A percentile compares a stretch with the other conserved stretches of the same genome.
Conservation (phyloP, 2,329 filamentous ascomycete species). For the Aspergillus candidus region DNA sequence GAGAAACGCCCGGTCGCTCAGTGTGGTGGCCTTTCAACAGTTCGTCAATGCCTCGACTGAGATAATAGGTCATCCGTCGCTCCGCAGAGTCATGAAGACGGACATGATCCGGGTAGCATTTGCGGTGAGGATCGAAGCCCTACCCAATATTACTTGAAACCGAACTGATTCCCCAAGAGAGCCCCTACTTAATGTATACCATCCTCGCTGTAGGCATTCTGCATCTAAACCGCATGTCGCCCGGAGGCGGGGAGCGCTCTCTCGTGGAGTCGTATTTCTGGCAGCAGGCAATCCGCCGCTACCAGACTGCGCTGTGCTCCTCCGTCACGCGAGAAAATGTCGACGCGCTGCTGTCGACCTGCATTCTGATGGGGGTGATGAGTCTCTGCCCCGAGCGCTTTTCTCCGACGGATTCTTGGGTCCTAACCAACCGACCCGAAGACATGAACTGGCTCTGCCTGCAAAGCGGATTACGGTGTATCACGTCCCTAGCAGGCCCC, state of each 20-base stretch:
- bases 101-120: conserved; percentile 24
- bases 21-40: conserved; percentile 16
- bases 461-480: conserved; percentile 22
- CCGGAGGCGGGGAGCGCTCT: conserved; percentile 10
- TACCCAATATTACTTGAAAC: neutral
- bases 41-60: conserved; percentile 13
- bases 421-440: conserved; percentile 18
- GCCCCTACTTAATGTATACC: conserved; percentile 26
- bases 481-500: conserved; percentile 13
- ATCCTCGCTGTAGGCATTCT: conserved; percentile 24
- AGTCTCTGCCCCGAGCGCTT: conserved; percentile 20
- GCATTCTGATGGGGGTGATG: conserved; percentile 27
- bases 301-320: conserved; percentile 19
- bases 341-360: conserved; percentile 24
- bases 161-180: conserved; percentile 9
- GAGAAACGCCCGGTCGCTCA: conserved; percentile 1
- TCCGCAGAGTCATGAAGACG: conserved; percentile 16
- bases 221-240: conserved; percentile 21
- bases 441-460: conserved; percentile 28
- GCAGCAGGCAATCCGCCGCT: conserved; percentile 22
- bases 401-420: conserved; percentile 23
- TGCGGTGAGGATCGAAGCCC: conserved; percentile 8
- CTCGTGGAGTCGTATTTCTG: conserved; percentile 26
- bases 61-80: conserved; percentile 7
- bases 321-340: conserved; percentile 17